Conservation (phyloP, 1,139 yeast species). For the Yueomyces sp. region DNA sequence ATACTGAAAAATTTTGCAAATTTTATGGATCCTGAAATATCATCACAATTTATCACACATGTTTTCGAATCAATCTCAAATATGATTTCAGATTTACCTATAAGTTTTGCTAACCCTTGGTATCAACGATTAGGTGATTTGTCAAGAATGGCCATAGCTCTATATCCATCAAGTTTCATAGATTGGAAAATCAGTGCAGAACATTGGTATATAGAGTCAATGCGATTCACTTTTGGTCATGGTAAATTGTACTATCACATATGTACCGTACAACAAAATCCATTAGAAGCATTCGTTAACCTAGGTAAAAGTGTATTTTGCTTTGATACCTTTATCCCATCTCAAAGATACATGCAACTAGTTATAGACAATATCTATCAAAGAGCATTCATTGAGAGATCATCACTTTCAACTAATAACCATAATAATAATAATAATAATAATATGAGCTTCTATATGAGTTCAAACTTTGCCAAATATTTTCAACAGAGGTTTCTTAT, state of each 20-base stretch:
- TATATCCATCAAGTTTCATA: constrained; percentile 60
- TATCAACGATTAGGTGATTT: constrained; percentile 71
- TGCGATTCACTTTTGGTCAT: constrained; percentile 61
- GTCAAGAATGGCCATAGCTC: constrained; percentile 71
- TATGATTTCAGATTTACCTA: constrained; percentile 38
- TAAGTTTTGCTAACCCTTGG: constrained; percentile 44
- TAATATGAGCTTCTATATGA: constrained; percentile 4
- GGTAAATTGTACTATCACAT: constrained; percentile 72
- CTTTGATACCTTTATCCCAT: constrained; percentile 72
- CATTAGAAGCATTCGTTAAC: constrained; percentile 63
- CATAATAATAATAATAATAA: constrained; percentile 17
- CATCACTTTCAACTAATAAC: constrained; percentile 19
- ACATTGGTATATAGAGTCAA: constrained; percentile 59
- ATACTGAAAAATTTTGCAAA: constrained; percentile 63
- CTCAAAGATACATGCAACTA: constrained; percentile 59
- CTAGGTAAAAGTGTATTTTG: constrained; percentile 68
- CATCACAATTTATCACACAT: constrained; percentile 29
- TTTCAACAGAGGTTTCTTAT: constrained; percentile 18
- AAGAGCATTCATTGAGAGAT: constrained; percentile 36
- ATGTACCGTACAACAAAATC: constrained; percentile 74
- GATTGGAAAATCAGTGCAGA: constrained; percentile 75
- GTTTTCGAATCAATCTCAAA: constrained; percentile 32
- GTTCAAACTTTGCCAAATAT: constrained; percentile 18
- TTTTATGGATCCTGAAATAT: constrained; percentile 30
- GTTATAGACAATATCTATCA: constrained; percentile 77